phyloP scores from a whole-genome alignment of 2,329 filamentous ascomycete species.

The Lachnellula occidentalis region DNA sequence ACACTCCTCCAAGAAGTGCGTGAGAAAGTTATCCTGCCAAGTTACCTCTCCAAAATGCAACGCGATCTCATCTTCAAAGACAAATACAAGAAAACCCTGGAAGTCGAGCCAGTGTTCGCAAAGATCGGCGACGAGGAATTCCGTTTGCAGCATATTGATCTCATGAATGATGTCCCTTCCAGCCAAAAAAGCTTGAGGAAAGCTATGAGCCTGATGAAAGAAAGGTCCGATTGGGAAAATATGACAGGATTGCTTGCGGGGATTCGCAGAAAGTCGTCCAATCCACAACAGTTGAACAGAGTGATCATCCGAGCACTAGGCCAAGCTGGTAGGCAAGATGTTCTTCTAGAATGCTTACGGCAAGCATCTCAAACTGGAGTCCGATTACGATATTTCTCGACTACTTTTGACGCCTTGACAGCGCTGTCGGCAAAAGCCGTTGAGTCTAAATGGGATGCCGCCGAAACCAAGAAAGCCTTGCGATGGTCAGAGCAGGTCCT shows the following conservation, averaged over 20 bases:
- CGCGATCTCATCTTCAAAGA: conserved; percentile 46
- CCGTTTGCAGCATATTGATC: conserved; percentile 24
- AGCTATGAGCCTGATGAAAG: conserved; percentile 27
- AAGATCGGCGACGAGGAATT: conserved; percentile 49
- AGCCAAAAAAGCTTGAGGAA: conserved; percentile 6
- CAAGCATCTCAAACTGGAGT: conserved; percentile 26
- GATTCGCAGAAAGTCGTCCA: conserved; percentile 12
- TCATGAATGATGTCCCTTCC: conserved; percentile 18
- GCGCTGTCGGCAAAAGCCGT: conserved; percentile 22
- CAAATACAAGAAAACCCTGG: conserved; percentile 43
- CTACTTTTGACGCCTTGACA: conserved; percentile 18
- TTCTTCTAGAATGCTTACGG: conserved; percentile 28
- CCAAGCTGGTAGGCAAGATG: conserved; percentile 19
- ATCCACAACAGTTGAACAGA: neutral
- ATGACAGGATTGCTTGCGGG: conserved; percentile 30
- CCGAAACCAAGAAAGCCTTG: conserved; percentile 26
- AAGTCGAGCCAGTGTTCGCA: conserved; percentile 50
- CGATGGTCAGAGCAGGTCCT: conserved; percentile 27
- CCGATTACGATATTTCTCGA: conserved; percentile 11
- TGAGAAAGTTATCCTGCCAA: conserved; percentile 55
- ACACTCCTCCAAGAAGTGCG: conserved; percentile 47
- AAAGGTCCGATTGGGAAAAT: conserved; percentile 30
- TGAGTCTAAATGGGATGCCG: conserved; percentile 15
- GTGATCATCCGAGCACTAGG: conserved; percentile 16
- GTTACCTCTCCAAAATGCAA: conserved; percentile 49